Conservation (phyloP, 2,329 filamentous ascomycete genomes). For the Zymoseptoria passerinii region DNA sequence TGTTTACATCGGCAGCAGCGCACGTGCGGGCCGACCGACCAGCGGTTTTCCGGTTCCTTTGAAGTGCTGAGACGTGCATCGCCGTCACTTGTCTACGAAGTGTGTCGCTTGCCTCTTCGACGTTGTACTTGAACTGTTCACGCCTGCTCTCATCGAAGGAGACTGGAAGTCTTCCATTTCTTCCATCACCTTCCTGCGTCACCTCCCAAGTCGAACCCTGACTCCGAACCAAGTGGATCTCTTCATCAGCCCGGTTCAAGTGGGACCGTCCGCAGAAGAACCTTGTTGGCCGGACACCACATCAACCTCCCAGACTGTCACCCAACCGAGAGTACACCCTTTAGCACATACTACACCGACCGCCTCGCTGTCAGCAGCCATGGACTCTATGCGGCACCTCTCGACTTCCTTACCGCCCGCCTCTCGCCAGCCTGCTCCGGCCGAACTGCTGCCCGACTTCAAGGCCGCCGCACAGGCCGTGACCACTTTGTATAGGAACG, state of each 20-base stretch:
- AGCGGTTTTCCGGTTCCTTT: background rate
- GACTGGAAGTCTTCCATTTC: background rate
- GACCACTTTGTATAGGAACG: slow-evolving; percentile 92
- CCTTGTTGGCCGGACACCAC: too few relatives aligned
- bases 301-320: too few relatives aligned
- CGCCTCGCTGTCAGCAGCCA: slow-evolving; percentile 25
- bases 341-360: slow-evolving; percentile 1
- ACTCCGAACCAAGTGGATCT: background rate
- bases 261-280: too few relatives aligned
- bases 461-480: slow-evolving; percentile 87
- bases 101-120: background rate
- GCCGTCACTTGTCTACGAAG: background rate
- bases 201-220: slow-evolving; percentile 6
- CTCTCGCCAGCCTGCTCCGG: slow-evolving; percentile 28
- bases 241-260: too few relatives aligned
- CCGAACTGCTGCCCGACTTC: slow-evolving; percentile 71
- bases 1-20: background rate
- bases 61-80: background rate
- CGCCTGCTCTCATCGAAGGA: background rate
- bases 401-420: slow-evolving; percentile 53
- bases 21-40: background rate
- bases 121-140: background rate
- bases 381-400: slow-evolving; percentile 58
- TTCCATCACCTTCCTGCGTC: background rate
- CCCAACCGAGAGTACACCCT: background rate